Evolutionary conservation across 768 basidiomycete genomes (phyloP).

Genomic region (Kwoniella sp.): DNA sequence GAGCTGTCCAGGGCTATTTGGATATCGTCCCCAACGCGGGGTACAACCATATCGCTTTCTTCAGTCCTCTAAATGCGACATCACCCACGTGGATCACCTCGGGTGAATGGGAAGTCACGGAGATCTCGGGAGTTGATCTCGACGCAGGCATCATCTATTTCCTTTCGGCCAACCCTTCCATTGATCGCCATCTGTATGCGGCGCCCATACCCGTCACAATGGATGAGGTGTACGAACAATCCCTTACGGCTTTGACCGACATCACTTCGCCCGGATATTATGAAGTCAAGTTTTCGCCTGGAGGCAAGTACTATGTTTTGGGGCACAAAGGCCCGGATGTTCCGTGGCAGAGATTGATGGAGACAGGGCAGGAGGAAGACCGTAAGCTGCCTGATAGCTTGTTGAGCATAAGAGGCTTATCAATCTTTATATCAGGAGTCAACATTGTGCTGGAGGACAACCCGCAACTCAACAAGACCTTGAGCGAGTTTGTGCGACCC

Average conservation of each 20-base stretch:
- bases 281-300: slow-evolving; percentile 71
- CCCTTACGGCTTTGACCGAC: slow-evolving; percentile 42
- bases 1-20: slow-evolving; percentile 66
- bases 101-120: slow-evolving; percentile 85
- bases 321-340: slow-evolving; percentile 73
- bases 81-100: slow-evolving; percentile 77
- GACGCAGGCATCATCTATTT: slow-evolving; percentile 74
- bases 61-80: slow-evolving; percentile 66
- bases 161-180: slow-evolving; percentile 74
- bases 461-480: slow-evolving; percentile 60
- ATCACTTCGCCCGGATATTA: slow-evolving; percentile 57
- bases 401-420: neutral
- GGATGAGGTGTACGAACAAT: slow-evolving; percentile 49
- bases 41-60: slow-evolving; percentile 88
- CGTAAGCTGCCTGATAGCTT: neutral
- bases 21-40: slow-evolving; percentile 86
- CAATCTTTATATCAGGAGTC: slow-evolving; percentile 50
- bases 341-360: slow-evolving; percentile 79
- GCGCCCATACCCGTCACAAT: slow-evolving; percentile 62
- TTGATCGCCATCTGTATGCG: slow-evolving; percentile 77
- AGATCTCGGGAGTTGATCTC: slow-evolving; percentile 68
- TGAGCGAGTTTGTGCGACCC: slow-evolving; percentile 67
- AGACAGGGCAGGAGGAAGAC: slow-evolving; percentile 47
- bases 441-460: slow-evolving; percentile 70
- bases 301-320: slow-evolving; percentile 77